These are phyloP conservation scores for Perilla frutescens DNA, from an alignment of 257 asterid genomes.

Conservation along the genomic window DNA sequence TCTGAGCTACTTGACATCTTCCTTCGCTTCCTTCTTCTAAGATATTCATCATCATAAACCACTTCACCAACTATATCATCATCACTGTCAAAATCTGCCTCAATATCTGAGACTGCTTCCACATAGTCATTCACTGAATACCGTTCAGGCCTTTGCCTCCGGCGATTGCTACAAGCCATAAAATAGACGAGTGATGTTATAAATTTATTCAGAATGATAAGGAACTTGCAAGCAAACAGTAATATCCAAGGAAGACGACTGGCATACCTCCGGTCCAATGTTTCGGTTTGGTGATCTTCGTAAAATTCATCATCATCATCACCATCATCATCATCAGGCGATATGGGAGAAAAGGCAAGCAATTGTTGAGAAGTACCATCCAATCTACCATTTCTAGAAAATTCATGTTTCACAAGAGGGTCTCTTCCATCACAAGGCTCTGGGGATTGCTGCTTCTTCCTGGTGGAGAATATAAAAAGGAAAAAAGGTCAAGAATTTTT, in stretches of 20 bases:
- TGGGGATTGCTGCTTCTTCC: constrained; percentile 71
- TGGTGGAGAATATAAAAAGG: constrained; percentile 40
- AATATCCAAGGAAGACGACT: background rate
- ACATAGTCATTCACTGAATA: constrained; percentile 75
- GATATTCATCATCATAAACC: constrained; percentile 88
- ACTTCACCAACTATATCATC: constrained; percentile 98
- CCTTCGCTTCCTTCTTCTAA: constrained; percentile 65
- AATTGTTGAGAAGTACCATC: constrained; percentile 66
- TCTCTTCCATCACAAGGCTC: constrained; percentile 70
- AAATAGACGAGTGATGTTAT: constrained; percentile 24
- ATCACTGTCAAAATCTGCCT: constrained; percentile 85
- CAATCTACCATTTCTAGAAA: constrained; percentile 67
- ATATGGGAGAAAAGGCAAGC: constrained; percentile 66
- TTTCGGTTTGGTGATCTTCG: constrained; percentile 56
- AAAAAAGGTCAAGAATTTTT: constrained; percentile 1
- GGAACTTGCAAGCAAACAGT: constrained; percentile 4
- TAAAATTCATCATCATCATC: constrained; percentile 56
- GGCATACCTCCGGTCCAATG: constrained; percentile 76
- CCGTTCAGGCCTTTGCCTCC: constrained; percentile 91
- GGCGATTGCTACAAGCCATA: constrained; percentile 64
- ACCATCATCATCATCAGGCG: constrained; percentile 29
- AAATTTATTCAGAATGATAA: background rate
- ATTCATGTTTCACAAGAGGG: constrained; percentile 54
- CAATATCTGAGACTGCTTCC: constrained; percentile 80
- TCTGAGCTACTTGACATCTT: constrained; percentile 87